These are phyloP conservation scores for Daedaleopsis sinensis DNA, from an alignment of 768 basidiomycete genomes.

Conservation along the genomic window DNA sequence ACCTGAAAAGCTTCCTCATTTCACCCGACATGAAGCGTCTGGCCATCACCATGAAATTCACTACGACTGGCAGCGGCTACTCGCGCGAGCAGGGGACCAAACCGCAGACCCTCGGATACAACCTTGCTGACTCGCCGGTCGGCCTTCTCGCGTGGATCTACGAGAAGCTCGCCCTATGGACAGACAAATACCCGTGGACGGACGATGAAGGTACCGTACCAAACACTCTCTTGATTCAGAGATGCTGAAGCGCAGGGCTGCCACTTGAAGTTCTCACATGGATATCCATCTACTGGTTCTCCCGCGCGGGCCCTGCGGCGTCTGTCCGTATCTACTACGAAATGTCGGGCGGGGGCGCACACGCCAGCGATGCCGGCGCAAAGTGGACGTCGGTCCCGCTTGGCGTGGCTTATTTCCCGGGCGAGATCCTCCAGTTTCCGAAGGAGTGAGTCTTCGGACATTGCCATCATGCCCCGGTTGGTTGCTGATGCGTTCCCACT, in stretches of 20 bases:
- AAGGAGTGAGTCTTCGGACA: slow-evolving; percentile 17
- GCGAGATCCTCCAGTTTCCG: slow-evolving; percentile 26
- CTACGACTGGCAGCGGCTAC: slow-evolving; percentile 35
- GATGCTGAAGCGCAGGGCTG: too few relatives aligned
- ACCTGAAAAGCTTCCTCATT: slow-evolving; percentile 30
- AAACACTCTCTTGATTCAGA: neutral
- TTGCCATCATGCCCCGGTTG: too few relatives aligned
- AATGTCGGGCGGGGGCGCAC: slow-evolving; percentile 4
- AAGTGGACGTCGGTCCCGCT: slow-evolving; percentile 26
- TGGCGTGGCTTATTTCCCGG: slow-evolving; percentile 35
- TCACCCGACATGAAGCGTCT: slow-evolving; percentile 33
- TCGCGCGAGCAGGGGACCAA: slow-evolving; percentile 31
- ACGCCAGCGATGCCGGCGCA: neutral
- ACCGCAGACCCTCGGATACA: slow-evolving; percentile 48
- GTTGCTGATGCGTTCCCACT: neutral
- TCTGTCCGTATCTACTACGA: slow-evolving; percentile 38
- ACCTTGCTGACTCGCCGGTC: slow-evolving; percentile 57
- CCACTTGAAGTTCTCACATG: slow-evolving; percentile 38
- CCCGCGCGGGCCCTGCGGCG: slow-evolving; percentile 35
- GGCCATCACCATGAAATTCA: slow-evolving; percentile 25
- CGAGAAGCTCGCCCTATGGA: slow-evolving; percentile 35
- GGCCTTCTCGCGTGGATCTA: slow-evolving; percentile 46
- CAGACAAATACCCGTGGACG: slow-evolving; percentile 56
- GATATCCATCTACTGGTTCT: slow-evolving; percentile 43
- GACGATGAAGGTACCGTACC: slow-evolving; percentile 51